These are phyloP conservation scores for Magnolia officinalis DNA, from an alignment of 164 flowering plant genomes.

Conservation along the genomic window DNA sequence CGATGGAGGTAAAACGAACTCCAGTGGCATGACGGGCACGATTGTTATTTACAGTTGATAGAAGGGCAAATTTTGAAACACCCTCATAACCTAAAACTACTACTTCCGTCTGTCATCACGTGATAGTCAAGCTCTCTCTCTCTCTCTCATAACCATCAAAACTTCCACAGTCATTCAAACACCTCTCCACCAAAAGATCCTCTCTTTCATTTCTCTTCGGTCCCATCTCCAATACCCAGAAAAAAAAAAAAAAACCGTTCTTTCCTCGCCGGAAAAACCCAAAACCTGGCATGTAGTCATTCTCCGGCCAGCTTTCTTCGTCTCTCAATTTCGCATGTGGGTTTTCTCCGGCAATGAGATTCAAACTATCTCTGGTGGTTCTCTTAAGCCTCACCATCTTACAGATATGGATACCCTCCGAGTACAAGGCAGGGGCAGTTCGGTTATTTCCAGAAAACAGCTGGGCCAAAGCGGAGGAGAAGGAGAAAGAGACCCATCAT, in stretches of 20 bases:
- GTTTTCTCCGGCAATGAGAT: constrained; percentile 1
- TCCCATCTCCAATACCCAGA: constrained; percentile 1
- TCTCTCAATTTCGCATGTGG: background rate
- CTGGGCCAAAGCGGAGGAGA: background rate
- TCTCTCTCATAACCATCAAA: background rate
- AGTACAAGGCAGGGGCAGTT: background rate
- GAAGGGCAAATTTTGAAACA: background rate
- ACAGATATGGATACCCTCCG: background rate
- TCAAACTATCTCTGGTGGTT: background rate
- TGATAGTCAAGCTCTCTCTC: constrained; percentile 5
- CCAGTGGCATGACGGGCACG: no score
- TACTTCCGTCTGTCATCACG: constrained; percentile 10
- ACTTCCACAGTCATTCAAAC: constrained; percentile 2
- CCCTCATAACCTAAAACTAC: background rate
- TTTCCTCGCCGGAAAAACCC: background rate
- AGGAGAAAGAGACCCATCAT: constrained; percentile 2
- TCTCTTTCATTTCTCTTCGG: background rate
- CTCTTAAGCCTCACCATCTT: background rate
- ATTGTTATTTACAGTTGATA: background rate
- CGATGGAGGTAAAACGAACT: no score
- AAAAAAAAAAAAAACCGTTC: background rate
- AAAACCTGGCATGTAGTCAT: constrained; percentile 5
- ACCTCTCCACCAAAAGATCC: background rate
- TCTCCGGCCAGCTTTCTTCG: background rate
- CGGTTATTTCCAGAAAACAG: constrained; percentile 2